Evolutionary conservation across 257 asterid species (phyloP).

Genomic region (Capsicum pubescens): DNA sequence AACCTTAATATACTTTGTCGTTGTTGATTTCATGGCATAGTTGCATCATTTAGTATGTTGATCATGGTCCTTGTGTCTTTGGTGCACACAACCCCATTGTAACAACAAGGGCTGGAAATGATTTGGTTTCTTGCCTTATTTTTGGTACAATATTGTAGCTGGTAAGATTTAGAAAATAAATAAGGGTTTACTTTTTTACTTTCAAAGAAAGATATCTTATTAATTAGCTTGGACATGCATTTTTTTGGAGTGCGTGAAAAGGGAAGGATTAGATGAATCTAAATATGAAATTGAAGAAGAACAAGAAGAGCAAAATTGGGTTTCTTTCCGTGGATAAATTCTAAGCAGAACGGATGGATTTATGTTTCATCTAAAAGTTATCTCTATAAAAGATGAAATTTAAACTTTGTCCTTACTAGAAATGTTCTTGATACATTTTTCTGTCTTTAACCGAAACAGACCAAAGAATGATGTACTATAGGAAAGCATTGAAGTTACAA

Average conservation of each 20-base stretch:
- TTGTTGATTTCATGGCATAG: slow-evolving; percentile 55
- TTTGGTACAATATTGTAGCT: slow-evolving; percentile 55
- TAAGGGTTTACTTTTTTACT: too few species aligned
- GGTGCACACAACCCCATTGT: slow-evolving; percentile 99
- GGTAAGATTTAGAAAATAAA: too few species aligned
- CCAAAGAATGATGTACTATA: slow-evolving; percentile 95
- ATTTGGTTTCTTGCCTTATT: slow-evolving; percentile 93
- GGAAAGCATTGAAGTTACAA: slow-evolving; percentile 86
- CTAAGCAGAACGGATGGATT: slow-evolving; percentile 80
- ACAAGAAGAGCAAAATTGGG: slow-evolving; percentile 76
- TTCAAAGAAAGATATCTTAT: too few species aligned
- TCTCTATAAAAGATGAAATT: background rate
- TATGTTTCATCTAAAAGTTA: background rate
- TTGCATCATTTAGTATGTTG: slow-evolving; percentile 96
- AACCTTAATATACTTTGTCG: slow-evolving; percentile 27
- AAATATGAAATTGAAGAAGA: slow-evolving; percentile 55
- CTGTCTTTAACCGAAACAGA: slow-evolving; percentile 50
- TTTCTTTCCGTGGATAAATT: slow-evolving; percentile 93
- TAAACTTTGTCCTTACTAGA: background rate
- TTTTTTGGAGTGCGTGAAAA: slow-evolving; percentile 76
- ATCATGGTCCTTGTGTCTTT: slow-evolving; percentile 99
- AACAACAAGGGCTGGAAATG: slow-evolving; percentile 99
- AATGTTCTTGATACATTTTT: slow-evolving; percentile 24
- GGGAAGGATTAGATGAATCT: slow-evolving; percentile 44
- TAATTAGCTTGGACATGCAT: too few species aligned